A percentile compares a stretch with the other conserved stretches of the same genome.
phyloP scores from a whole-genome alignment of 768 basidiomycete species.

The Hygrophorus pudorinus region DNA sequence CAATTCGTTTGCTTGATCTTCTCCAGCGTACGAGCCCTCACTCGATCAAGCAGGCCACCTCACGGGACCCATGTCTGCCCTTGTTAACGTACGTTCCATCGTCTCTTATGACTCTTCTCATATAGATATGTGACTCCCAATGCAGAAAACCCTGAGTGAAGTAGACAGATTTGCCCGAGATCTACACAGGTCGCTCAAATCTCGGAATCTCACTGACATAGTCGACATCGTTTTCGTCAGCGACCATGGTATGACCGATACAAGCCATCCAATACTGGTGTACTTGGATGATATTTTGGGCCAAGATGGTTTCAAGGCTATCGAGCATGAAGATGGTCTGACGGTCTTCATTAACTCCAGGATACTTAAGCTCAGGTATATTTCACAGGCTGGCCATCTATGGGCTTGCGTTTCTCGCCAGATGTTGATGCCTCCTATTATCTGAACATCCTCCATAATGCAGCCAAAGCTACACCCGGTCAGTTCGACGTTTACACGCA shows the following conservation, averaged over 20 bases:
- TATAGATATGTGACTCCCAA: not conserved
- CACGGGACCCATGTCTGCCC: conserved; percentile 55
- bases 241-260: conserved; percentile 90
- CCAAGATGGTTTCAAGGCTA: conserved; percentile 42
- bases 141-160: conserved; percentile 48
- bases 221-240: conserved; percentile 87
- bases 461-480: conserved; percentile 42
- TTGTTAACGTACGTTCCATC: conserved; percentile 53
- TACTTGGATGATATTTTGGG: conserved; percentile 80
- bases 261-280: conserved; percentile 62
- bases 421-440: conserved; percentile 48
- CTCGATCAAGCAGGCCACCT: conserved; percentile 79
- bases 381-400: conserved; percentile 58
- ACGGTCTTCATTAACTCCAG: not conserved
- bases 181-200: conserved; percentile 50
- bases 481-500: conserved; percentile 75
- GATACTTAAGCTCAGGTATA: too few species aligned
- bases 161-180: conserved; percentile 71
- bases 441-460: conserved; percentile 41
- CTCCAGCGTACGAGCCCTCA: conserved; percentile 70
- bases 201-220: conserved; percentile 71
- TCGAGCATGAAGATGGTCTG: conserved; percentile 66
- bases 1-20: not conserved
- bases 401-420: conserved; percentile 69
- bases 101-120: not conserved